Evolutionary conservation across 139 green algal species (phyloP).

Genomic region (Chlorella sp.): DNA sequence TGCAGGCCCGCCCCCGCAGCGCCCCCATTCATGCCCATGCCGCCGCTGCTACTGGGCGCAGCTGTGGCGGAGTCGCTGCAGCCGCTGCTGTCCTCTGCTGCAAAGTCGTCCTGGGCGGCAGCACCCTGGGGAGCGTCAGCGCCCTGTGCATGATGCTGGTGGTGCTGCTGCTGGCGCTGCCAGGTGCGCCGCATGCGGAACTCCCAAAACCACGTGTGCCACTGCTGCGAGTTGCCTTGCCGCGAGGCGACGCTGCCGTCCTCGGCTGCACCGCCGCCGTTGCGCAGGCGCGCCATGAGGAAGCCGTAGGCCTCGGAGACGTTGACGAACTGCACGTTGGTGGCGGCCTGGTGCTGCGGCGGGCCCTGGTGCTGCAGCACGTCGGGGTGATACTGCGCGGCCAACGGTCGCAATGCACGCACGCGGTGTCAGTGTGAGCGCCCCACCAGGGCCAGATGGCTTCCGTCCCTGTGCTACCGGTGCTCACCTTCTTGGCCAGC

Average conservation of each 20-base stretch:
- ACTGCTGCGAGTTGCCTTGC: constrained; percentile 19
- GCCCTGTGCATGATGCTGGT: too few species aligned
- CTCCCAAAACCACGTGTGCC: constrained; percentile 22
- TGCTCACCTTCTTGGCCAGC: too few species aligned
- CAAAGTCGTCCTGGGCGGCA: constrained; percentile 7
- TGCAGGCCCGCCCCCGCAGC: too few species aligned
- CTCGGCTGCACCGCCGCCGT: constrained; percentile 7
- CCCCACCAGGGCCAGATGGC: too few species aligned
- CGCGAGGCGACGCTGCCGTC: background rate
- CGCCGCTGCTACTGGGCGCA: too few species aligned
- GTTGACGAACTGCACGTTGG: constrained; percentile 29
- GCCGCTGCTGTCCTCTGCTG: constrained; percentile 2
- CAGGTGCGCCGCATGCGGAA: background rate
- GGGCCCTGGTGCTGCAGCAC: constrained; percentile 19
- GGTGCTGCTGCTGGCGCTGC: background rate
- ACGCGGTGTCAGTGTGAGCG: background rate
- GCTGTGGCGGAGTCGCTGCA: too few species aligned
- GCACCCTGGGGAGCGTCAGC: constrained; percentile 14
- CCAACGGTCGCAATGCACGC: background rate
- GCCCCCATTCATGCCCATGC: too few species aligned
- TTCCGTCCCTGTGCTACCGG: too few species aligned
- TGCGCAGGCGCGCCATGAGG: constrained; percentile 24
- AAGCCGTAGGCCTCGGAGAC: constrained; percentile 19
- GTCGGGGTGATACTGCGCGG: constrained; percentile 29
- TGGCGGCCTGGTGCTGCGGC: too few species aligned